Conservation (phyloP, 2,329 filamentous ascomycete species). For the Neonectria sp. region DNA sequence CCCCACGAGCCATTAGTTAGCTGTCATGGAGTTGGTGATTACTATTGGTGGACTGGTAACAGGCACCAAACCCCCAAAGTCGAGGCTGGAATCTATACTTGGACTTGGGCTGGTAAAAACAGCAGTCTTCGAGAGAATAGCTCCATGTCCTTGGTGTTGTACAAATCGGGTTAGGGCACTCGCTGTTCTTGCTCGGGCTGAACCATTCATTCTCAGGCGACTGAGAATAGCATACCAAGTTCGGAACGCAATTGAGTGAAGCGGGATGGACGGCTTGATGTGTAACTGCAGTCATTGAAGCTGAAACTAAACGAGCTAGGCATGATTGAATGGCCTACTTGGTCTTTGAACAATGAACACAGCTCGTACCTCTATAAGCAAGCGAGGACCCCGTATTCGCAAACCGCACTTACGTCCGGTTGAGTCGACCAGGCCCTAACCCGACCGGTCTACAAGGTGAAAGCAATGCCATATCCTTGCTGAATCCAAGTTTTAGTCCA, state of each 20-base stretch:
- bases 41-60: constrained; percentile 31
- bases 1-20: constrained; percentile 25
- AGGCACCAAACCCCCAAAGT: not conserved
- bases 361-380: not conserved
- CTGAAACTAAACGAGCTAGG: not conserved
- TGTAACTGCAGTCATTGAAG: not conserved
- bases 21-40: not conserved
- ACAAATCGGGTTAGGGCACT: not conserved
- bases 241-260: not conserved
- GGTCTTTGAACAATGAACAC: not conserved
- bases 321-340: not conserved
- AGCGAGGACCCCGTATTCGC: not conserved
- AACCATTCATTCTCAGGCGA: too few species aligned
- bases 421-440: not conserved
- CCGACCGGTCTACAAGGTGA: not conserved
- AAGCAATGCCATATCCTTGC: not conserved
- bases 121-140: constrained; percentile 14
- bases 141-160: not conserved
- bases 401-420: not conserved
- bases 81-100: constrained; percentile 17
- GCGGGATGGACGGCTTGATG: not conserved
- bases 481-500: not conserved
- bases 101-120: constrained; percentile 24
- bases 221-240: not conserved
- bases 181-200: not conserved